phyloP scores from a whole-genome alignment of 2,329 filamentous ascomycete species.

The Ustilaginoidea virens region DNA sequence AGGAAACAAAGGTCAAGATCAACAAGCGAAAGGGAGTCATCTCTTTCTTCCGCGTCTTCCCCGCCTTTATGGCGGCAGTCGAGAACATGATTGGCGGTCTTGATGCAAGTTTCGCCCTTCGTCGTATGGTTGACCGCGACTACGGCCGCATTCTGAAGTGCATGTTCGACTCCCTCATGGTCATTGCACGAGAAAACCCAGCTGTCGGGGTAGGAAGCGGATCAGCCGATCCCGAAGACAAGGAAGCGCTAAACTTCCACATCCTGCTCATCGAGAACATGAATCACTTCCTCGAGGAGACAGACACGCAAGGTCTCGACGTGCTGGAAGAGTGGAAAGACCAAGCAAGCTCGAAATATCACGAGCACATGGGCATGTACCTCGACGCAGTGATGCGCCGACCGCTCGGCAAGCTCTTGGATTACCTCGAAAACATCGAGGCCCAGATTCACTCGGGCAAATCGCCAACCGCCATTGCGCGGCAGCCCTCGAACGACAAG shows the following conservation, averaged over 20 bases:
- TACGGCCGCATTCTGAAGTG: constrained; percentile 81
- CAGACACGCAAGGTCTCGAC: constrained; percentile 58
- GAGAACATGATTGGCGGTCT: constrained; percentile 63
- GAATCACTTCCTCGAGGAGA: constrained; percentile 92
- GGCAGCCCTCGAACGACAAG: constrained; percentile 71
- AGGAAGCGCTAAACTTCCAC: constrained; percentile 93
- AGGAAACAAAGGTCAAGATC: constrained; percentile 97
- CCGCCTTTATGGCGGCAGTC: constrained; percentile 64
- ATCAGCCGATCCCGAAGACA: constrained; percentile 59
- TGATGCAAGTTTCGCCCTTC: constrained; percentile 44
- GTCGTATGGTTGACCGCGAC: constrained; percentile 67
- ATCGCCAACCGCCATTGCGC: constrained; percentile 48
- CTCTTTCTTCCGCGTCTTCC: constrained; percentile 87
- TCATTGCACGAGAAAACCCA: constrained; percentile 66
- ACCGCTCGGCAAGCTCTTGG: constrained; percentile 77
- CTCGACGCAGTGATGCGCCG: constrained; percentile 76
- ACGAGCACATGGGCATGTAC: constrained; percentile 78
- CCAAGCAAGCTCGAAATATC: constrained; percentile 61
- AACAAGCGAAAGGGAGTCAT: constrained; percentile 98
- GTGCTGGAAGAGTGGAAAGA: constrained; percentile 73
- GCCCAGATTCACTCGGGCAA: constrained; percentile 48
- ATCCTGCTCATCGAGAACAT: constrained; percentile 97
- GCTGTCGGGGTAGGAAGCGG: constrained; percentile 27
- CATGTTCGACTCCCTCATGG: constrained; percentile 95
- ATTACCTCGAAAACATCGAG: constrained; percentile 84